These are phyloP conservation scores for Parascedosporium putredinis DNA, from an alignment of 2,329 filamentous ascomycete species.

Conservation along the genomic window DNA sequence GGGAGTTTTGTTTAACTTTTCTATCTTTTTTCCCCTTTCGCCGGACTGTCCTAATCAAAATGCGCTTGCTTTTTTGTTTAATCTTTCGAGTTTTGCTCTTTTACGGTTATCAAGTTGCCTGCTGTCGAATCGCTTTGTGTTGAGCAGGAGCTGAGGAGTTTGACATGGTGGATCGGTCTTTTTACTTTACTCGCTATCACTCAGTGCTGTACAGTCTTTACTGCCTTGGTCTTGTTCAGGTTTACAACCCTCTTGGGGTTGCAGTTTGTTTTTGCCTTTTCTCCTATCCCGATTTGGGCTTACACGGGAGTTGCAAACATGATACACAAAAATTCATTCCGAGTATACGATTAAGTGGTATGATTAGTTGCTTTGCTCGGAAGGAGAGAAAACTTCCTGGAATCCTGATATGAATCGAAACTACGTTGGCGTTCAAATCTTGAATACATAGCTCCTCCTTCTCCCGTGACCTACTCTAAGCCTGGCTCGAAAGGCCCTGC, in stretches of 20 bases:
- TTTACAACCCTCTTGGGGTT: too few species aligned
- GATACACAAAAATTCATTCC: constrained; percentile 5
- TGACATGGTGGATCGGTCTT: too few species aligned
- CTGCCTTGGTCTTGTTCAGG: neutral
- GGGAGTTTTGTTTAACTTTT: constrained; percentile 6
- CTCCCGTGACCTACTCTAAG: too few species aligned
- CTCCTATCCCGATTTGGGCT: neutral
- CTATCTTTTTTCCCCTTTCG: constrained; percentile 3
- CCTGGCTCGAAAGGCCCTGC: too few species aligned
- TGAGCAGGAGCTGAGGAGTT: too few species aligned
- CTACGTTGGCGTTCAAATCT: constrained; percentile 11
- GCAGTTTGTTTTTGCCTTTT: constrained; percentile 1
- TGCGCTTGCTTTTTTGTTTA: neutral
- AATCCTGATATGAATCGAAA: constrained; percentile 5
- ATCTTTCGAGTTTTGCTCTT: too few species aligned
- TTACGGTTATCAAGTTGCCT: too few species aligned
- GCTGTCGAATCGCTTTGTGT: too few species aligned
- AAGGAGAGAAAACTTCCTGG: constrained; percentile 2
- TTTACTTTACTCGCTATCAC: too few species aligned
- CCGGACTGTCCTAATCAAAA: neutral
- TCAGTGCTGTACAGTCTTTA: neutral
- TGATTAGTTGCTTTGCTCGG: constrained; percentile 6
- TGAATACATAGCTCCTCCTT: constrained; percentile 7
- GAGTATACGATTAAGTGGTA: constrained; percentile 2
- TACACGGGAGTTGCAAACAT: constrained; percentile 3